These are phyloP conservation scores for Lactuca saligna DNA, from an alignment of 129 eudicot species.

Conservation along the genomic window DNA sequence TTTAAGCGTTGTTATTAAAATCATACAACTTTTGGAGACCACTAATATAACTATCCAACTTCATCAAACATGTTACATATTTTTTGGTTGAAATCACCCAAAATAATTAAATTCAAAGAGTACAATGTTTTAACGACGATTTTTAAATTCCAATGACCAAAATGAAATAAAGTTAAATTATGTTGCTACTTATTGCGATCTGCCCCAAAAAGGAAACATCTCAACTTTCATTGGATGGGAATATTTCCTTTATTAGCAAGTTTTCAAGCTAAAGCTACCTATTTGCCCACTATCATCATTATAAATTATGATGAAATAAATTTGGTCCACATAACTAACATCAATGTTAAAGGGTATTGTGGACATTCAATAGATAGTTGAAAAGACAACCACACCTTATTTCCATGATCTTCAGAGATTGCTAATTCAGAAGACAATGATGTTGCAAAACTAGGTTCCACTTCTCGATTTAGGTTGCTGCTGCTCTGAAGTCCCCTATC, in stretches of 20 bases:
- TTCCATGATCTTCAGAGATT: constrained; percentile 34
- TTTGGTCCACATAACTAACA: constrained; percentile 13
- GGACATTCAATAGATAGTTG: not conserved
- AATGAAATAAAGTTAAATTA: not conserved
- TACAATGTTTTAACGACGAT: not conserved
- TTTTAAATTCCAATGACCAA: no score
- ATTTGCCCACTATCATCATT: not conserved
- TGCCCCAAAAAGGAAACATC: no score
- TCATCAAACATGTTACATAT: not conserved
- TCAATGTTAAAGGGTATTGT: not conserved
- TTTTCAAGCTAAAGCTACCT: not conserved
- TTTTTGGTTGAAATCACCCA: not conserved
- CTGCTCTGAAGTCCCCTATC: constrained; percentile 72
- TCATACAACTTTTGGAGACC: not conserved
- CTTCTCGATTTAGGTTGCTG: constrained; percentile 40
- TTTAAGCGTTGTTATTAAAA: not conserved
- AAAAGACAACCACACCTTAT: constrained; percentile 48
- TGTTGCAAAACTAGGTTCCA: constrained; percentile 37
- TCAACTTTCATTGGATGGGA: not conserved
- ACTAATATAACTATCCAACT: not conserved
- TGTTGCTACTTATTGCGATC: not conserved
- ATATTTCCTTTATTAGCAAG: not conserved
- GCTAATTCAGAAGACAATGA: constrained; percentile 43
- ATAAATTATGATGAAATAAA: not conserved
- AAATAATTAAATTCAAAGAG: not conserved